Conservation (phyloP, 148 eudicot species). For the Rhododendron griersonianum region DNA sequence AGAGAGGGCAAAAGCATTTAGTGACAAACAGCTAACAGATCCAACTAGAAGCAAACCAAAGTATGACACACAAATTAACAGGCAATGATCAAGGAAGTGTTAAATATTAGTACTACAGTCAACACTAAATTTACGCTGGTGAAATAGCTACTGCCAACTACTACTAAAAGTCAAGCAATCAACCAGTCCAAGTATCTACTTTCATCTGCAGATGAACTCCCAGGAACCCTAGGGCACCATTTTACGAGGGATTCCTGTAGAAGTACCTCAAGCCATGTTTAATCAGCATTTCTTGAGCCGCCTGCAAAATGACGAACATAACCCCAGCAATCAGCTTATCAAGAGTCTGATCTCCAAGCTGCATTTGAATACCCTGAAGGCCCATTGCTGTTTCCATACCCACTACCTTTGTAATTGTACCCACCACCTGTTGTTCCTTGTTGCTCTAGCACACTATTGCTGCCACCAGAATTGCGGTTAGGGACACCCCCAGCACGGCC, state of each 20-base stretch:
- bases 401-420: background rate
- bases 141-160: slow-evolving; percentile 11
- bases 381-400: slow-evolving; percentile 2
- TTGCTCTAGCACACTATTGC: slow-evolving; percentile 4
- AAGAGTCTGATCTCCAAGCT: slow-evolving; percentile 14
- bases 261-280: background rate
- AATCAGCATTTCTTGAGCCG: background rate
- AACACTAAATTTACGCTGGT: background rate
- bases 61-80: background rate
- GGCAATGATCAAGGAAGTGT: background rate
- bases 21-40: background rate
- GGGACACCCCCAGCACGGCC: slow-evolving; percentile 11
- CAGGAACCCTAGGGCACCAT: background rate
- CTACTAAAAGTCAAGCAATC: slow-evolving; percentile 10
- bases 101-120: background rate
- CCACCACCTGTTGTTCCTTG: slow-evolving; percentile 2
- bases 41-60: slow-evolving; percentile 4
- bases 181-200: background rate
- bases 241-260: background rate
- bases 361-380: slow-evolving; percentile 10
- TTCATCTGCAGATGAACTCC: background rate
- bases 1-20: background rate
- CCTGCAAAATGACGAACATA: background rate
- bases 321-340: background rate
- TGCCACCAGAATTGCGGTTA: slow-evolving; percentile 8